phyloP scores from a whole-genome alignment of 495 filamentous ascomycete species.

The Penicillium goetzii region DNA sequence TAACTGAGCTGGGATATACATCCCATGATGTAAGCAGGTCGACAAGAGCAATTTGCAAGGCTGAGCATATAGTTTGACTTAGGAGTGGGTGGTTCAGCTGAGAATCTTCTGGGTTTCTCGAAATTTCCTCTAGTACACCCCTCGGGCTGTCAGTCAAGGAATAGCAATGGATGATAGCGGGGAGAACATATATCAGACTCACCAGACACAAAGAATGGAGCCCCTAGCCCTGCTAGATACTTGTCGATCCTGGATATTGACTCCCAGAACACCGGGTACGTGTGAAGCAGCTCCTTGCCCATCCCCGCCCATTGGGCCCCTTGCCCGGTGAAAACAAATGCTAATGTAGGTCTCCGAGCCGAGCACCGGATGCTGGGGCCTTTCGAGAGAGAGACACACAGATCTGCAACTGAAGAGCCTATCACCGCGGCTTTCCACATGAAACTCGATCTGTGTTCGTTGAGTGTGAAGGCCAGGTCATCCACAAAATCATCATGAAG shows the following conservation, averaged over 20 bases:
- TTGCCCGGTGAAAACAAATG: constrained; percentile 49
- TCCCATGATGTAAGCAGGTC: constrained; percentile 35
- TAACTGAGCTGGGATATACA: constrained; percentile 42
- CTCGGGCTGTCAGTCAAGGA: background rate
- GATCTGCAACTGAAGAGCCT: constrained; percentile 2
- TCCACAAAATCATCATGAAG: constrained; percentile 20
- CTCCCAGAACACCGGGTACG: constrained; percentile 40
- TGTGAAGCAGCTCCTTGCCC: constrained; percentile 40
- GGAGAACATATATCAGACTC: background rate
- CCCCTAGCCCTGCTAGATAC: constrained; percentile 22
- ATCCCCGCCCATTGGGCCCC: constrained; percentile 46
- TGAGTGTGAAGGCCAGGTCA: constrained; percentile 37
- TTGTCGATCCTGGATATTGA: constrained; percentile 27
- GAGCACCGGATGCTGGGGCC: constrained; percentile 9
- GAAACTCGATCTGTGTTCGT: constrained; percentile 28
- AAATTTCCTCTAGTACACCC: constrained; percentile 17
- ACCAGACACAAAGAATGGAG: constrained; percentile 30
- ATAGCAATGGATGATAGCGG: background rate
- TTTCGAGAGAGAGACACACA: constrained; percentile 16
- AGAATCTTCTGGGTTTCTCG: constrained; percentile 5
- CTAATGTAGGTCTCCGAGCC: constrained; percentile 6
- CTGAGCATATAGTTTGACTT: constrained; percentile 33
- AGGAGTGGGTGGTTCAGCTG: constrained; percentile 21
- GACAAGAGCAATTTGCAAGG: constrained; percentile 40
- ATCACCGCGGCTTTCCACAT: constrained; percentile 31